Conservation (phyloP, 768 basidiomycete genomes). For the Nidula microcarpa region DNA sequence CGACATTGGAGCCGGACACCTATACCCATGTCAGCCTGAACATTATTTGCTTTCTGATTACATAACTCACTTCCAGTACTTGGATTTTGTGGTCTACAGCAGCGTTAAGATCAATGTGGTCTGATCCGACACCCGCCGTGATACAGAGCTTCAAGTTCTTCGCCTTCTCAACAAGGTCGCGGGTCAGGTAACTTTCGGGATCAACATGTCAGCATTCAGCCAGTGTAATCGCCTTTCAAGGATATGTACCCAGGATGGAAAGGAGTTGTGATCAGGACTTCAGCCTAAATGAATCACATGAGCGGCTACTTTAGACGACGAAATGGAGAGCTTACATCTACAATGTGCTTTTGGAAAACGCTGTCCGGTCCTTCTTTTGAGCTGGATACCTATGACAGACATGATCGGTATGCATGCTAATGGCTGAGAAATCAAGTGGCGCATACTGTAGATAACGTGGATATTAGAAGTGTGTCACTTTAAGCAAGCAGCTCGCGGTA, state of each 20-base stretch:
- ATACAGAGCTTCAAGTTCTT: conserved; percentile 88
- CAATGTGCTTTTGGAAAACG: conserved; percentile 79
- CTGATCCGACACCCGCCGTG: conserved; percentile 89
- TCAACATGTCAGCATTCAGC: background rate
- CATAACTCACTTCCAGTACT: conserved; percentile 56
- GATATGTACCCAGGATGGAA: conserved; percentile 68
- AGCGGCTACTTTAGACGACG: background rate
- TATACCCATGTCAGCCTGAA: conserved; percentile 14
- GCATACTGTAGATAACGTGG: background rate
- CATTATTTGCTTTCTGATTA: background rate
- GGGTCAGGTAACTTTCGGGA: conserved; percentile 57
- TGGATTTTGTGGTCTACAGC: conserved; percentile 78
- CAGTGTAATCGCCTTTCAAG: no score
- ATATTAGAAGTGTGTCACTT: background rate
- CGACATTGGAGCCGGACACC: conserved; percentile 88
- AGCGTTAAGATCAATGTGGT: conserved; percentile 88
- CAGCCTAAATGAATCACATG: conserved; percentile 44
- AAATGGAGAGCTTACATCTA: conserved; percentile 50
- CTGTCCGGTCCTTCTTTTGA: conserved; percentile 82
- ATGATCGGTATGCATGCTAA: conserved; percentile 2
- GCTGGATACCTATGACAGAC: conserved; percentile 54
- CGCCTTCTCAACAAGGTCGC: conserved; percentile 71
- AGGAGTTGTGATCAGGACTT: conserved; percentile 79
- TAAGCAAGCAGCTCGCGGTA: background rate
- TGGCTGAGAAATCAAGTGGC: background rate